Evolutionary conservation across 2,329 filamentous ascomycete species (phyloP), one percentile per base, ranked within the genome.

Genomic region (Alternaria brassicicola): DNA sequence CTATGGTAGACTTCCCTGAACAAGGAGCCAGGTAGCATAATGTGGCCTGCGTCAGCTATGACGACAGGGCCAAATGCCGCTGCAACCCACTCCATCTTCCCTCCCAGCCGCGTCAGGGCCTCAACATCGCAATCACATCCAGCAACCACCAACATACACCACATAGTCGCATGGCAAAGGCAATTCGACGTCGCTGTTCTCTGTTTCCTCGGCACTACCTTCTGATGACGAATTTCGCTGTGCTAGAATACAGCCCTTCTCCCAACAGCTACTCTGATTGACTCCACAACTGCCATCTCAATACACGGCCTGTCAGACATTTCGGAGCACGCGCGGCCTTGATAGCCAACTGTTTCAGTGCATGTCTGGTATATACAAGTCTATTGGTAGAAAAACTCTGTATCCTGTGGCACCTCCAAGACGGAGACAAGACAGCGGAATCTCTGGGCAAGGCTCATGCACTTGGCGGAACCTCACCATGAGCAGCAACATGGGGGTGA

Each of bases 401-500:
- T 17, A 23, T 17, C 23, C 39, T 36, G 38, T 13, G 38, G n/a
- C 17, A 38, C 9, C 6, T 28, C 53, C 47, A 56, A 56, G 53
- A 30, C 53, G 47, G 47, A 52, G 47, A 45, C 53, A 56, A 56
- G 53, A 52, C 38, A 56, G 53, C 53, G 53, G 47, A 39, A 52
- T 52, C 28, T 52, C 53, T 56, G 31, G 53, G 53, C 53, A 46
- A 26, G 39, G 52, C 47, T 52, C 39, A 39, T 52, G 31, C 39
- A 45, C 53, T 56, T 56, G 53, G 53, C 53, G 19, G 39, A 26
- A 13, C 53, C 39, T 45, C 17, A 38, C 31, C 31, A 45, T 12
- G 13, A 25, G 53, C 47, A 28, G 15, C 15, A 38, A 39, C 39
- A 52, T 23, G 39, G 31, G 28, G n/a, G n/a, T n/a, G 9, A 45